Evolutionary conservation across 1,139 yeast genomes (phyloP).

Genomic region (Hansenula lynferdii): DNA sequence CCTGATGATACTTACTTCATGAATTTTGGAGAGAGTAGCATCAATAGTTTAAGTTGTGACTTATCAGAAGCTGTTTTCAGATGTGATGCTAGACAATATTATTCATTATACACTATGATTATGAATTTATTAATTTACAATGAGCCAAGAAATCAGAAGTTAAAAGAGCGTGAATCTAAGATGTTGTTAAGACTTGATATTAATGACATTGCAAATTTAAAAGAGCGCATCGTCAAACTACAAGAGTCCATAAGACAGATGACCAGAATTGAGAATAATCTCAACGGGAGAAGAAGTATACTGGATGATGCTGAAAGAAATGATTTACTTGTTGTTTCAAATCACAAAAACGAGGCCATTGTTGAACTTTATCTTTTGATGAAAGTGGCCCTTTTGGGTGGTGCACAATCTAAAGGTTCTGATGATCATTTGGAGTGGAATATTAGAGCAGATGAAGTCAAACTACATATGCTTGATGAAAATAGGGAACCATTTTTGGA

Average conservation of each 20-base stretch:
- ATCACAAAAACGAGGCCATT: slow-evolving; percentile 24
- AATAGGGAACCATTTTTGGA: slow-evolving; percentile 64
- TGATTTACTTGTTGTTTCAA: slow-evolving; percentile 27
- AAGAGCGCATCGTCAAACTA: slow-evolving; percentile 44
- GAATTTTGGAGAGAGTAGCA: slow-evolving; percentile 29
- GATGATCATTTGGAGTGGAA: slow-evolving; percentile 42
- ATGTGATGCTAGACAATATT: slow-evolving; percentile 73
- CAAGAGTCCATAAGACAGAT: slow-evolving; percentile 51
- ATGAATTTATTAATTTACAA: slow-evolving; percentile 63
- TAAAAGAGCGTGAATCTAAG: slow-evolving; percentile 59
- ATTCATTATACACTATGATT: slow-evolving; percentile 57
- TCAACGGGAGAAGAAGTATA: slow-evolving; percentile 25
- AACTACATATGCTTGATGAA: slow-evolving; percentile 65
- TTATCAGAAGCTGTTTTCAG: slow-evolving; percentile 65
- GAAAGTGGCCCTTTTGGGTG: slow-evolving; percentile 27
- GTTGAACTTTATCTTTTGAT: slow-evolving; percentile 27
- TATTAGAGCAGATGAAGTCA: slow-evolving; percentile 65
- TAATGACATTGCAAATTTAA: slow-evolving; percentile 53
- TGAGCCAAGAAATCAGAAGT: slow-evolving; percentile 54
- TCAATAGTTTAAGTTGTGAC: slow-evolving; percentile 49
- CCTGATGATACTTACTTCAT: slow-evolving; percentile 25
- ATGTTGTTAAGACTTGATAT: slow-evolving; percentile 66
- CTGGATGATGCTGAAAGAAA: slow-evolving; percentile 28
- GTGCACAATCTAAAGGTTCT: slow-evolving; percentile 21
- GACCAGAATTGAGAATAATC: slow-evolving; percentile 38